A percentile compares a stretch with the other conserved stretches of the same genome.
phyloP scores from a whole-genome alignment of 2,329 filamentous ascomycete species.

The Tolypocladium album region DNA sequence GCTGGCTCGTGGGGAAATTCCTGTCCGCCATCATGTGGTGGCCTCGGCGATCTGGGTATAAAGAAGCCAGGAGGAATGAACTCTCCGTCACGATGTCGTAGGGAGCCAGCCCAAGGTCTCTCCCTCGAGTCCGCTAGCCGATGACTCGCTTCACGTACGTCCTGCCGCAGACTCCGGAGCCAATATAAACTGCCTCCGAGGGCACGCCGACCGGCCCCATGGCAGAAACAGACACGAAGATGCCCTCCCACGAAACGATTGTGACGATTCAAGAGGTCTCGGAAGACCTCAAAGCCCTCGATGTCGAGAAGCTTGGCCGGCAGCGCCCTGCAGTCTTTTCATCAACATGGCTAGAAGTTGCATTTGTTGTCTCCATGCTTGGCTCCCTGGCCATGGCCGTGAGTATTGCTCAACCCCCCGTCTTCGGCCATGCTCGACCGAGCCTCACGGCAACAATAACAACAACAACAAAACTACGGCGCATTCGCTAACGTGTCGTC shows the following conservation, averaged over 20 bases:
- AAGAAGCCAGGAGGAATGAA: conserved; percentile 3
- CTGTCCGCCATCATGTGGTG: conserved; percentile 1
- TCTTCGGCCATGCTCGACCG: not conserved
- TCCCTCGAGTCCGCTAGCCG: not conserved
- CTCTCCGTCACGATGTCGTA: not conserved
- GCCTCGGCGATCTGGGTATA: not conserved
- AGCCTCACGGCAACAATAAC: not conserved
- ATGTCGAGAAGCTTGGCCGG: conserved; percentile 46
- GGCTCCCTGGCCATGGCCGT: conserved; percentile 49
- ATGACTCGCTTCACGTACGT: not conserved
- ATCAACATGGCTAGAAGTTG: conserved; percentile 39
- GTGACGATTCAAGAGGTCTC: conserved; percentile 4
- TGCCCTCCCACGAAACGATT: conserved; percentile 2
- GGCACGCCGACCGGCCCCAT: conserved; percentile 2
- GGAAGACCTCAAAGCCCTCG: conserved; percentile 9
- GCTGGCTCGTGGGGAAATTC: not conserved
- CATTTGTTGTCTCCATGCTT: conserved; percentile 48
- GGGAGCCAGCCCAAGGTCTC: not conserved
- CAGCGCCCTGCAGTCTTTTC: conserved; percentile 45
- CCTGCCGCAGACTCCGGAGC: not conserved
- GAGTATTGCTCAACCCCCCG: conserved; percentile 11
- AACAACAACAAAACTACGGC: not conserved
- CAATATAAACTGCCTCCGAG: conserved; percentile 3
- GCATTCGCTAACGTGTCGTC: not conserved
- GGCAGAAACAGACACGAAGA: conserved; percentile 1